Base-by-base conservation (phyloP, 73 alveolate genomes). In the Symbiodinium natans region DNA sequence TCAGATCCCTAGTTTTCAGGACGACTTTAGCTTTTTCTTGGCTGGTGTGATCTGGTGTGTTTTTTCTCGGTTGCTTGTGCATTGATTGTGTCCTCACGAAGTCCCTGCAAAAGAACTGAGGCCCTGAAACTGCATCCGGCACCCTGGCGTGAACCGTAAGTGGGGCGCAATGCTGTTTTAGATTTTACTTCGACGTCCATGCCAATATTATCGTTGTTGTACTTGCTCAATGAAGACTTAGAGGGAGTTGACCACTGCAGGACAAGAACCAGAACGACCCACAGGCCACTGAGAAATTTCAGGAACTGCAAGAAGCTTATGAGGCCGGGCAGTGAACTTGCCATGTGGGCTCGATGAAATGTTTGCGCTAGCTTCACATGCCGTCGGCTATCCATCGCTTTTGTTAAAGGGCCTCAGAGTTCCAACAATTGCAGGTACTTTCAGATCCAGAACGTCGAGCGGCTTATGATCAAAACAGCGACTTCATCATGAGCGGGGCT, bases 191-290 rank as follows among this genome's bases (percentile, higher is more conserved):
- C 75, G 0, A 56, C 27, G 27, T 56, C 31, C 17, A 56, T 56
- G 31, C 17, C 75, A 21, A 56, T 21, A 56, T 21, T 29, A 21
- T 56, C 3, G 27, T 56, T 21, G 5, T 56, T 56, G 17, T 21
- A 56, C 75, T 56, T 56, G 31, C 1, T 56, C 27, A 1, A 29
- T 56, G 17, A 1, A 29, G 27, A 56, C 5, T 21, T 21, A 56
- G 27, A 21, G 75, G 21, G 59, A 13, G 6, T 46, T 13, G 59
- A 9, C 59, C 59, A 10, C 33, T 9, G 29, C 42, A 90, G 97
- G 97, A 90, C 88, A 90, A 90, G 97, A 90, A 90, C 77, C 97
- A 68, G 68, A 88, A 92, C 38, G 98, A 92, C 74, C 98, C 98
- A 27, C 82, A 92, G 6, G 98, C 98, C 90, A 92, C 92, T 1